Percentiles rank a stretch among this genome's conserved stretches.
phyloP scores from a whole-genome alignment of 148 eudicot genomes.

The Cornus suecica region DNA sequence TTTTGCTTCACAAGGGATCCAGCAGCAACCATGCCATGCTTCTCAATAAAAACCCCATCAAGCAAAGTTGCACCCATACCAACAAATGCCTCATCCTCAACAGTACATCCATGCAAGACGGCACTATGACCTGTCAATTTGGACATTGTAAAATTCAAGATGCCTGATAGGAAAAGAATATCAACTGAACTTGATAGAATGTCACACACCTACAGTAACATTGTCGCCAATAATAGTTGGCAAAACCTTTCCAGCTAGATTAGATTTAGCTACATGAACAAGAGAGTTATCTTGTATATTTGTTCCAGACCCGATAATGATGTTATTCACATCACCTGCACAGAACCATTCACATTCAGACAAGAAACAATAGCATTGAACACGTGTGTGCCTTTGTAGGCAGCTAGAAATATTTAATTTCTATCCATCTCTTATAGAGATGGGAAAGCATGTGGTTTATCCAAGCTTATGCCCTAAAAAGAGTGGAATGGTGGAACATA shows the following conservation, averaged over 20 bases:
- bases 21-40: constrained; percentile 85
- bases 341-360: neutral
- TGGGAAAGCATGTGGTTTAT: no score
- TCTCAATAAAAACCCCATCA: constrained; percentile 73
- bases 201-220: constrained; percentile 87
- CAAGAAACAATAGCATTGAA: neutral
- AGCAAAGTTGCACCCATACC: constrained; percentile 90
- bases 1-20: constrained; percentile 78
- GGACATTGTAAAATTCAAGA: constrained; percentile 7
- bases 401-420: neutral
- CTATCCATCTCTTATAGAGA: no score
- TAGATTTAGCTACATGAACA: constrained; percentile 95
- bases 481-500: neutral
- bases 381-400: neutral
- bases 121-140: constrained; percentile 70
- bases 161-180: neutral
- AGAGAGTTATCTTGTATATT: constrained; percentile 97
- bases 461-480: no score
- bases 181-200: neutral
- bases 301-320: constrained; percentile 82
- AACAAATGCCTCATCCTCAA: constrained; percentile 84
- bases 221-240: constrained; percentile 91
- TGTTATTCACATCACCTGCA: constrained; percentile 87
- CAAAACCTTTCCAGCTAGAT: constrained; percentile 84
- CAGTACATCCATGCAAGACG: constrained; percentile 75